These are phyloP conservation scores for Talaromyces sp. DNA, from an alignment of 2,329 filamentous ascomycete species.

Conservation along the genomic window DNA sequence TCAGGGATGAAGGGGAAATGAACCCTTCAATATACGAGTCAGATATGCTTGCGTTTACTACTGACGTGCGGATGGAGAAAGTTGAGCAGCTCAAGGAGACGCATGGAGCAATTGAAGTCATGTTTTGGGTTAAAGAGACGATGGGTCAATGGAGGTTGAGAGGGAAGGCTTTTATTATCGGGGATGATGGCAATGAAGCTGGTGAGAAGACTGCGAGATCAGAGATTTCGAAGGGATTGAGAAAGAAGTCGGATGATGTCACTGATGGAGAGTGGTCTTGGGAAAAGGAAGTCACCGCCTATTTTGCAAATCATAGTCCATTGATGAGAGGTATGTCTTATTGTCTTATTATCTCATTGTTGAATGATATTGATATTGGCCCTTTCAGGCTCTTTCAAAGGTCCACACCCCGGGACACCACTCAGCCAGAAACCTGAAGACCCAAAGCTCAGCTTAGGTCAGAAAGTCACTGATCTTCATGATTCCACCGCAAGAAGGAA, in stretches of 20 bases:
- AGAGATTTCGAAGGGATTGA: conserved; percentile 61
- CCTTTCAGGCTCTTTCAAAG: conserved; percentile 62
- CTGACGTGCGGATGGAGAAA: conserved; percentile 85
- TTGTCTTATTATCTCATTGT: not conserved
- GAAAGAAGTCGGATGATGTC: conserved; percentile 38
- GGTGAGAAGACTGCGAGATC: conserved; percentile 43
- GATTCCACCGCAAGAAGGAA: conserved; percentile 68
- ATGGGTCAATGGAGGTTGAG: conserved; percentile 81
- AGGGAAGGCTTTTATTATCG: conserved; percentile 73
- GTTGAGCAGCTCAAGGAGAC: conserved; percentile 67
- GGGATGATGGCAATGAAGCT: conserved; percentile 61
- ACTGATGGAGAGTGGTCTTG: conserved; percentile 65
- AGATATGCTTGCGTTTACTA: conserved; percentile 80
- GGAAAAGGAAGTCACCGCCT: conserved; percentile 72
- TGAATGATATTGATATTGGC: conserved; percentile 5
- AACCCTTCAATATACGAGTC: conserved; percentile 71
- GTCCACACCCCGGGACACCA: conserved; percentile 65
- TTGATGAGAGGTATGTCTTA: conserved; percentile 63
- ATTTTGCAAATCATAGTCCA: conserved; percentile 86
- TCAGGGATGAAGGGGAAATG: conserved; percentile 39
- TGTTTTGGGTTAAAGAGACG: conserved; percentile 72
- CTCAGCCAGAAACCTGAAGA: conserved; percentile 51
- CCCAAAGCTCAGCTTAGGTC: conserved; percentile 50
- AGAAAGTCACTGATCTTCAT: conserved; percentile 67
- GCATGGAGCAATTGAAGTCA: conserved; percentile 72